A percentile compares a stretch with the other conserved stretches of the same genome.
phyloP scores from a whole-genome alignment of 163 green algal genomes.

The Chlamydomonas reinhardtii region DNA sequence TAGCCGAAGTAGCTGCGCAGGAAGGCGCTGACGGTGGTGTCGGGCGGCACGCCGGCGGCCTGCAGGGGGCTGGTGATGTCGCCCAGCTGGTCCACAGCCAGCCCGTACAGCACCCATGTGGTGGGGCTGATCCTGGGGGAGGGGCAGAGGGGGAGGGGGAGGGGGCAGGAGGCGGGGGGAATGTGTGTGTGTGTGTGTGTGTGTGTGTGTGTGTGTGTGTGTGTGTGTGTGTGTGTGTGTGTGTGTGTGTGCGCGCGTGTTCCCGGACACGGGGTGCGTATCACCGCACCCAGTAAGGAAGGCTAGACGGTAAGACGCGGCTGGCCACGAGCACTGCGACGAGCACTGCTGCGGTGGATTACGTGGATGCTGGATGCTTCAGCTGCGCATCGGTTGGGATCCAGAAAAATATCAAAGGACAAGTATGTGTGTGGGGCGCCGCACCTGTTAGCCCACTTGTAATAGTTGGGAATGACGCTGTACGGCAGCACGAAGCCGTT shows the following conservation, averaged over 20 bases:
- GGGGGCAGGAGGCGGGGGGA: neutral
- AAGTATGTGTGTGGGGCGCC: neutral
- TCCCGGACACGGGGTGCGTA: too few relatives aligned
- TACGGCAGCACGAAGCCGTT: constrained; percentile 70
- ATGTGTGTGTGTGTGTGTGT: too few relatives aligned
- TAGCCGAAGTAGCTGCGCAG: constrained; percentile 60
- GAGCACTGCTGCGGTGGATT: too few relatives aligned
- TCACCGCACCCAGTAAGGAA: too few relatives aligned
- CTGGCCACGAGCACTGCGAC: too few relatives aligned
- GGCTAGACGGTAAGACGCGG: too few relatives aligned
- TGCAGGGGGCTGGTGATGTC: neutral
- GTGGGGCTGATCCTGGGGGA: constrained; percentile 39
- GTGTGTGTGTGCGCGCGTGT: too few relatives aligned
- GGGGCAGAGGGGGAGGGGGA: neutral
- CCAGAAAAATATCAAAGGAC: too few relatives aligned
- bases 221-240: too few relatives aligned
- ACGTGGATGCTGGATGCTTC: too few relatives aligned
- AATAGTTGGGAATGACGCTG: constrained; percentile 57
- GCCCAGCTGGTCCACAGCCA: constrained; percentile 32
- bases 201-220: too few relatives aligned
- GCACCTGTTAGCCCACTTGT: constrained; percentile 72
- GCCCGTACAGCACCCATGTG: constrained; percentile 71
- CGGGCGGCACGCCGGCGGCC: neutral
- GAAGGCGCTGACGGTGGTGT: neutral
- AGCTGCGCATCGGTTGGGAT: too few relatives aligned